Conservation (phyloP, 345 rosid genomes). For the Streptanthus diversifolius region DNA sequence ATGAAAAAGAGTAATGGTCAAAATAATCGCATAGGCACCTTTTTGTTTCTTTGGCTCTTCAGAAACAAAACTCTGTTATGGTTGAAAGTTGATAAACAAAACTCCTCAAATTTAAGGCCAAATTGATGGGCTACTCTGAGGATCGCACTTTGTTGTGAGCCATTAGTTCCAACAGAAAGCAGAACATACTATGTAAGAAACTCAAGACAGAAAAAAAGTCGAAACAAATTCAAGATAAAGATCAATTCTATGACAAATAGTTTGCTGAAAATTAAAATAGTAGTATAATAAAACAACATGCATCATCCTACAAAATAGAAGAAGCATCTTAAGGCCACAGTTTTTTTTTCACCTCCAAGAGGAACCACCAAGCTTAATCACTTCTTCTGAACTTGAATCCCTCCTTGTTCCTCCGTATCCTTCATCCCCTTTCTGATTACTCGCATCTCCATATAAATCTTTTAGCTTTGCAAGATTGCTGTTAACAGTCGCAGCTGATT, state of each 20-base stretch:
- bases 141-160: too few species aligned
- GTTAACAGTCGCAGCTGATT: constrained; percentile 39
- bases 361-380: constrained; percentile 85
- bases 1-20: too few species aligned
- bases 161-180: too few species aligned
- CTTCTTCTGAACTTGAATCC: constrained; percentile 72
- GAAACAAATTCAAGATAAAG: not conserved
- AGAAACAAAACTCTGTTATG: too few species aligned
- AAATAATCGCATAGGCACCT: too few species aligned
- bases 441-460: constrained; percentile 75
- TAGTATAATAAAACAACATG: constrained; percentile 18
- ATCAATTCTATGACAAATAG: constrained; percentile 1
- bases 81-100: too few species aligned
- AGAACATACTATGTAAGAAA: too few species aligned
- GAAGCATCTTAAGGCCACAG: constrained; percentile 8
- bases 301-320: constrained; percentile 19
- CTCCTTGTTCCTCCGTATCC: constrained; percentile 54
- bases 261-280: not conserved
- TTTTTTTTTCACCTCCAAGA: constrained; percentile 52
- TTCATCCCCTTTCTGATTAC: constrained; percentile 50
- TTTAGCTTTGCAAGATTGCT: constrained; percentile 89
- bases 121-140: too few species aligned
- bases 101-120: too few species aligned
- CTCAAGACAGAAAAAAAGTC: not conserved
- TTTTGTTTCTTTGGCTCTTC: too few species aligned